Evolutionary conservation across 805 yeast genomes (phyloP), one percentile per base, ranked within the genome.

Genomic region (Torulaspora delbrueckii): DNA sequence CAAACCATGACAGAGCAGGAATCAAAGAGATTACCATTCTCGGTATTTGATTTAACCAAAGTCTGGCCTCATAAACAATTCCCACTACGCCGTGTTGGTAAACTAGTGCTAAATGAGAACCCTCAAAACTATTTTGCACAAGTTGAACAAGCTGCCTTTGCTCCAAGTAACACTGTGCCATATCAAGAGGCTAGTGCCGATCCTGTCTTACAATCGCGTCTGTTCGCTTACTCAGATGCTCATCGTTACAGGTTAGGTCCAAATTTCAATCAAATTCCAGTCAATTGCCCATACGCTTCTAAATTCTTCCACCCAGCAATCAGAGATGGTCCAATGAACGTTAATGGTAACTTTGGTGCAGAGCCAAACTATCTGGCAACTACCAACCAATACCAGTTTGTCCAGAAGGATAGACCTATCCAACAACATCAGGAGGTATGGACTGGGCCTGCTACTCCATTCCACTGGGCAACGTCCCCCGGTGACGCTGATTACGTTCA

Each of bases 21-120:
- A 68, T 88, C 95, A 49, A 76, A 82, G 67, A 68, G 79, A 50
- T 77, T 78, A 40, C 83, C 84, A 62, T 87, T 84, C 70, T 84
- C 91, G 5, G 90, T 89, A 37, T 87, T 86, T 63, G 96, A 88
- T 69, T 75, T 88, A 66, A 88, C 96, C 53, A 89, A 89, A 73
- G 84, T 86, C 45, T 88, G 96, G 96, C 88, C 96, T 28, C 95
- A 88, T 63, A 72, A 70, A 57, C 82, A 87, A 46, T 88, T 80
- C 75, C 96, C 96, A 61, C 69, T 88, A 71, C 79, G 96, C 67
- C 81, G 81, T 66, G 82, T 88, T 63, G 96, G 96, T 65, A 82
- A 81, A 65, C 71, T 87, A 54, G 80, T 79, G 1, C 69, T 87
- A 65, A 84, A 87, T 67, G 86, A 85, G 69, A 87, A 87, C 70